Base-by-base conservation (phyloP, 495 filamentous ascomycete genomes). In the Podospora pseudoanserina region DNA sequence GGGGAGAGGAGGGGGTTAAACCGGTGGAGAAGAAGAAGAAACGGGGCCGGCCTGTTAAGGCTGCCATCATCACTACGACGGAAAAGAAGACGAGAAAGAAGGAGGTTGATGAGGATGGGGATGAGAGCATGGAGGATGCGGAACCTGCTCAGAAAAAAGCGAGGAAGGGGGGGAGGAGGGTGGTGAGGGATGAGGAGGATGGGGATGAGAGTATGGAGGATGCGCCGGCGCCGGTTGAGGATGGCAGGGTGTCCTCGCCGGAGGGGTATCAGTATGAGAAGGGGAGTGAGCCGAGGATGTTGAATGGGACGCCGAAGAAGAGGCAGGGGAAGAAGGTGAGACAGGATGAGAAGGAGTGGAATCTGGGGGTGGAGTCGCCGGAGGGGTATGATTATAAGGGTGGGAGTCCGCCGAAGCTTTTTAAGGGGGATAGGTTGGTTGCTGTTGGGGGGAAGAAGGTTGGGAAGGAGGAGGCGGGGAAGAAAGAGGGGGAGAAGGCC, bases 81-180 rank as follows among this genome's bases (percentile, higher is more conserved):
- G 72, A 78, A 26, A 76, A 78, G 57, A 75, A 77, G 60, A 70
- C 67, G 5, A 67, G 71, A 4, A 72, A 63, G 26, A 80, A 79
- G 69, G 76, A 77, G 78, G 67, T 65, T 2, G 65, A 23, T 19
- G 65, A 64, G 6, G 23, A 55, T 2, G 26, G 32, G 20, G 58
- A 54, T 4, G 60, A 39, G 15, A 56, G 18, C 6, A 80, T 75
- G 20, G 81, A 83, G 26, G 78, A 79, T 59, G 84, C 84, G 11
- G 85, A 83, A 44, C 86, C 86, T n/a, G 78, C 83, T 0, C 75
- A 78, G 19, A 89, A 89, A 73, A 78, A 84, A 67, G 77, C 76
- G 15, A 75, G 85, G 56, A 77, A 73, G 68, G 74, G 39, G 7
- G 13, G 67, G n/a, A 76, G 80, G 30, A 77, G 71, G 27, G 73